A percentile compares a stretch with the other conserved stretches of the same genome.
Conservation (phyloP, 2,329 filamentous ascomycete species). For the Ramularia endophylla region DNA sequence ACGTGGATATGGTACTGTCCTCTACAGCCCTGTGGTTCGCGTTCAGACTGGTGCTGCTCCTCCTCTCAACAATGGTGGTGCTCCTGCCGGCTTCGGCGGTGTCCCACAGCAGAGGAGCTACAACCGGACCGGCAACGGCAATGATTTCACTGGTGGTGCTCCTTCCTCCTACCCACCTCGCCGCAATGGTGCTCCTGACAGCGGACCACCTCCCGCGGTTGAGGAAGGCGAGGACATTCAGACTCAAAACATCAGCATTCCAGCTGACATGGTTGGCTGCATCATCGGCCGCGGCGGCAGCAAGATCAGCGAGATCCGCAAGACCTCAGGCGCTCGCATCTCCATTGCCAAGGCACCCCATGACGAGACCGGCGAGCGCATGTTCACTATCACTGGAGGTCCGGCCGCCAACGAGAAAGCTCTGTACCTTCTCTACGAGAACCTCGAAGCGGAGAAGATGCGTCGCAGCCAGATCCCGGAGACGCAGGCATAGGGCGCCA, state of each 20-base stretch:
- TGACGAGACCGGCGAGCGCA: conserved; percentile 94
- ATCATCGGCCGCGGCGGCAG: conserved; percentile 93
- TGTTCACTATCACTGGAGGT: conserved; percentile 99
- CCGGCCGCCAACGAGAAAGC: conserved; percentile 92
- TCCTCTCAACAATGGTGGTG: conserved; percentile 47
- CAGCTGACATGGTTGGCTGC: conserved; percentile 98
- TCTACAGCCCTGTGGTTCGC: conserved; percentile 94
- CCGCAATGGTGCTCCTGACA: conserved; percentile 65
- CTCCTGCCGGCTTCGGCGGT: conserved; percentile 38
- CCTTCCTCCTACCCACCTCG: conserved; percentile 62
- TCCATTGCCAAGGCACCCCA: conserved; percentile 97
- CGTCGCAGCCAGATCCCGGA: conserved; percentile 74
- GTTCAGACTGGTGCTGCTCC: conserved; percentile 61
- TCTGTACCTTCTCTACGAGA: conserved; percentile 94
- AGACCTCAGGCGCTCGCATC: conserved; percentile 92
- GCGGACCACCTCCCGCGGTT: conserved; percentile 73
- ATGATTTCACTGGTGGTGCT: conserved; percentile 83
- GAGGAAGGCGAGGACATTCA: conserved; percentile 97
- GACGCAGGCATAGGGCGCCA: conserved; percentile 29
- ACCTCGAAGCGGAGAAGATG: conserved; percentile 98
- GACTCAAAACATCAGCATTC: conserved; percentile 99
- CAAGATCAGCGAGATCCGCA: conserved; percentile 99
- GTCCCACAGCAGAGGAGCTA: conserved; percentile 53
- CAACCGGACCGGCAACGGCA: conserved; percentile 91
- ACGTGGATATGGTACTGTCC: conserved; percentile 89